Evolutionary conservation across 1,284 basidiomycete species (phyloP).

Genomic region (Ceratobasidium sp.): DNA sequence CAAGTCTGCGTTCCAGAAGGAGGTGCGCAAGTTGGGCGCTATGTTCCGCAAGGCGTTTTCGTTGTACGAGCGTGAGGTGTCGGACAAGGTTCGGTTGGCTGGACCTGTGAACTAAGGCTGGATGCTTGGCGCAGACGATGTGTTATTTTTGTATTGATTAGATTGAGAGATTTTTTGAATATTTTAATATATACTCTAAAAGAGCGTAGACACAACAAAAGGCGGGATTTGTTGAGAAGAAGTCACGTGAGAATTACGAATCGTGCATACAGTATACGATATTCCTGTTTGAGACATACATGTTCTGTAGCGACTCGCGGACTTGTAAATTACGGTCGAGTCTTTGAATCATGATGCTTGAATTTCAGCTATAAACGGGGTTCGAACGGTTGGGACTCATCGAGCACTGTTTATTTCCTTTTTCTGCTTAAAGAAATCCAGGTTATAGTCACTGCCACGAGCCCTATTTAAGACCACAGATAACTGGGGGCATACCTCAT

Average conservation of each 20-base stretch:
- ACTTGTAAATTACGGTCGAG: no score
- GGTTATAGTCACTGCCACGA: no score
- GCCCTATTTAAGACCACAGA: no score
- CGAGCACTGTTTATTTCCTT: no score
- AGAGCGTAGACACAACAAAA: not conserved
- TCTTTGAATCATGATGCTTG: no score
- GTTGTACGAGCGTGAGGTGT: constrained; percentile 88
- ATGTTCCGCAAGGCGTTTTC: constrained; percentile 96
- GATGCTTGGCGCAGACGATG: not conserved
- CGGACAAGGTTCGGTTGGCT: constrained; percentile 80
- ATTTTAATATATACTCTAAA: constrained; percentile 24
- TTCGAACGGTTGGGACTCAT: no score
- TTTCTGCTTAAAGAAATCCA: no score
- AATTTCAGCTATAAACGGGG: no score
- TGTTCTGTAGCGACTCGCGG: no score
- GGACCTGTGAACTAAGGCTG: constrained; percentile 67
- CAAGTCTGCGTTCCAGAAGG: constrained; percentile 87
- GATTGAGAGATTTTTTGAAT: constrained; percentile 27
- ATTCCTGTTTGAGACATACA: not conserved
- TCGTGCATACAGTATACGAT: not conserved
- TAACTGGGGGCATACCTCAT: no score
- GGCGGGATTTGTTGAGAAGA: not conserved
- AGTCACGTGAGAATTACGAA: not conserved
- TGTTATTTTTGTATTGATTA: constrained; percentile 43
- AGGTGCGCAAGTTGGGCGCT: constrained; percentile 85